A percentile compares a stretch with the other conserved stretches of the same genome.
Evolutionary conservation across 2,329 filamentous ascomycete species (phyloP).

Genomic region (Herpotrichia juniperi): DNA sequence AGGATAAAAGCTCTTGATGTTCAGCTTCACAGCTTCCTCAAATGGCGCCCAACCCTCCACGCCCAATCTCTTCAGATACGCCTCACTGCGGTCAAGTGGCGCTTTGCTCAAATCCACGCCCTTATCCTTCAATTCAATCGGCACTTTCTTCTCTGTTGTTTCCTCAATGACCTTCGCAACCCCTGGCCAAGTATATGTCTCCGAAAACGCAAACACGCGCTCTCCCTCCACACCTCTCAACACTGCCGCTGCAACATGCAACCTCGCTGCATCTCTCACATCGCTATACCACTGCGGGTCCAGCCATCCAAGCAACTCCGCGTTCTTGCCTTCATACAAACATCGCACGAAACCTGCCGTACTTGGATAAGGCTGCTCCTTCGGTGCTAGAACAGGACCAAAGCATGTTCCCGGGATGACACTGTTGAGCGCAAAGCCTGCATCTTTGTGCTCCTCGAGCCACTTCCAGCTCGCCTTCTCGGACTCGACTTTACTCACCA

Average conservation of each 20-base stretch:
- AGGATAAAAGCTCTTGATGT: constrained; percentile 18
- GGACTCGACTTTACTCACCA: constrained; percentile 60
- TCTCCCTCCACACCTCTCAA: constrained; percentile 16
- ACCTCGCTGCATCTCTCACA: constrained; percentile 15
- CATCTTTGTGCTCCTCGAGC: constrained; percentile 8
- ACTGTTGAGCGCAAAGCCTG: constrained; percentile 15
- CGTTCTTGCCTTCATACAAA: constrained; percentile 14
- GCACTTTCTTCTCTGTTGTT: constrained; percentile 12
- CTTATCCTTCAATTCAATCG: constrained; percentile 13
- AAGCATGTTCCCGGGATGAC: constrained; percentile 16
- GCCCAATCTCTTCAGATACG: constrained; percentile 15
- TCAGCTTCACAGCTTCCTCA: constrained; percentile 14
- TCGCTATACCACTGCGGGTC: constrained; percentile 15
- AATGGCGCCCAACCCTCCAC: constrained; percentile 14
- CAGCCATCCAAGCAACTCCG: constrained; percentile 11
- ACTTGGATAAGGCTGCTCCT: constrained; percentile 14
- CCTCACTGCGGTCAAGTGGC: constrained; percentile 3
- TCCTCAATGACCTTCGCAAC: constrained; percentile 16
- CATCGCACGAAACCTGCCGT: constrained; percentile 16
- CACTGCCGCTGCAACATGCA: constrained; percentile 21
- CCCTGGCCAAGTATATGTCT: constrained; percentile 14
- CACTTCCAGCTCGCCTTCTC: constrained; percentile 20
- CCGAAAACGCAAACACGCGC: constrained; percentile 18
- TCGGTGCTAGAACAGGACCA: constrained; percentile 14
- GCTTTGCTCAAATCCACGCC: constrained; percentile 16